A percentile compares a stretch with the other conserved stretches of the same genome.
Evolutionary conservation across 2,329 filamentous ascomycete genomes (phyloP).

Genomic region (Monosporascus sp.): DNA sequence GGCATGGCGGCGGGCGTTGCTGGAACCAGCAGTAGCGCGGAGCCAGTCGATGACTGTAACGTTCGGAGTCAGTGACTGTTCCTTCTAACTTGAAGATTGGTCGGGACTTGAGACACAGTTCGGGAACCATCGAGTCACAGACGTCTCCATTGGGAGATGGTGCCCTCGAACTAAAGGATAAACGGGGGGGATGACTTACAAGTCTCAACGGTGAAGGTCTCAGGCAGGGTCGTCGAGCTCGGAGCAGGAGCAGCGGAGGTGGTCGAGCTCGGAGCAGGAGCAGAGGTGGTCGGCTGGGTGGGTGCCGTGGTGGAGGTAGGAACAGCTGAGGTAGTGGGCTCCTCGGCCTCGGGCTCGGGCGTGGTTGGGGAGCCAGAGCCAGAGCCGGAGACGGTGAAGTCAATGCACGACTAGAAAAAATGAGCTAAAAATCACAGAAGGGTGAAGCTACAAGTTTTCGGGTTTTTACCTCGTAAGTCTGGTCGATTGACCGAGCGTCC

Average conservation of each 20-base stretch:
- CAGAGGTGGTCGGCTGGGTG: neutral
- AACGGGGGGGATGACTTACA: neutral
- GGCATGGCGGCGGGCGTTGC: neutral
- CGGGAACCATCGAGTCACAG: no score
- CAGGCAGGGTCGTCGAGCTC: neutral
- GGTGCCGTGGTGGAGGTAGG: neutral
- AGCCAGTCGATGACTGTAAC: neutral
- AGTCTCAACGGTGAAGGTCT: neutral
- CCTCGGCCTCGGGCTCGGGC: neutral
- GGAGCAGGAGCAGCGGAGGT: neutral
- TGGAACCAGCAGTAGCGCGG: neutral
- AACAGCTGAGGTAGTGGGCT: neutral
- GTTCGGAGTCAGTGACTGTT: no score
- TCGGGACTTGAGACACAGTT: no score
- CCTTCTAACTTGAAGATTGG: no score
- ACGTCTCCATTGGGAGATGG: no score
- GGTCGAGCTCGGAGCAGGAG: neutral
- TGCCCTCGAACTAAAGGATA: no score
- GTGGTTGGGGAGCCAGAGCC: neutral
- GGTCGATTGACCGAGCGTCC: constrained; percentile 33
- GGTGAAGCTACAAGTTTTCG: no score
- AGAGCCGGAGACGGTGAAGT: constrained; percentile 8
- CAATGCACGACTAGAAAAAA: constrained; percentile 1
- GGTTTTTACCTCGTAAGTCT: constrained; percentile 12
- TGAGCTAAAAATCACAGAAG: constrained; percentile 1